phyloP scores from a whole-genome alignment of 2,329 filamentous ascomycete genomes.

The Drechslerella coelobrocha region DNA sequence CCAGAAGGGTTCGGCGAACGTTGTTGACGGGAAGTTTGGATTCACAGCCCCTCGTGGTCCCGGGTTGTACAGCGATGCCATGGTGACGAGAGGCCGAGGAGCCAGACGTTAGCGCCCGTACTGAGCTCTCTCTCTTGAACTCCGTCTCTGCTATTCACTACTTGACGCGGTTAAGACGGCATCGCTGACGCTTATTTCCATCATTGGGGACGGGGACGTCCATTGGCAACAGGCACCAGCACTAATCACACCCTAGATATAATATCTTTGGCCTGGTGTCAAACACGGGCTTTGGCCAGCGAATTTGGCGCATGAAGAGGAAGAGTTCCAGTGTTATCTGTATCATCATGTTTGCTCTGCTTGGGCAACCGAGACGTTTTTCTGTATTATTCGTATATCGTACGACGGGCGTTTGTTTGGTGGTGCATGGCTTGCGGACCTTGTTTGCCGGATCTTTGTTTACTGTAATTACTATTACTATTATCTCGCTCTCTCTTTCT shows the following conservation, averaged over 20 bases:
- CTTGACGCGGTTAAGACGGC: too few species aligned
- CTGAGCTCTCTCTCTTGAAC: not conserved
- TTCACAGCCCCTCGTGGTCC: slow-evolving; percentile 51
- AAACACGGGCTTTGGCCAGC: slow-evolving; percentile 4
- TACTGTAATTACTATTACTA: not conserved
- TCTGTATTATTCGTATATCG: not conserved
- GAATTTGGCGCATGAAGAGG: too few species aligned
- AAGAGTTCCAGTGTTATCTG: not conserved
- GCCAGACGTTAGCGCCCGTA: slow-evolving; percentile 35
- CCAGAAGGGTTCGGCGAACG: slow-evolving; percentile 46
- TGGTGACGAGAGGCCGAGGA: slow-evolving; percentile 25
- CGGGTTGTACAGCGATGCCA: slow-evolving; percentile 34
- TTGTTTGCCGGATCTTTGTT: not conserved
- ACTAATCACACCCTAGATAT: too few species aligned
- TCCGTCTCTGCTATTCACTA: not conserved
- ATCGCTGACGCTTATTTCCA: too few species aligned
- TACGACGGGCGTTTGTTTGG: not conserved
- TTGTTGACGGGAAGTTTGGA: slow-evolving; percentile 54
- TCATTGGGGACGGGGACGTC: too few species aligned
- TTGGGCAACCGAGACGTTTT: not conserved
- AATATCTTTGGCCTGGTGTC: too few species aligned
- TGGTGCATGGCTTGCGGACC: not conserved
- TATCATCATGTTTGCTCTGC: not conserved
- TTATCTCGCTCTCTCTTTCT: not conserved
- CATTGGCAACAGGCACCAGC: too few species aligned